Evolutionary conservation across 345 rosid genomes (phyloP).

Genomic region (Moricandia arvensis): DNA sequence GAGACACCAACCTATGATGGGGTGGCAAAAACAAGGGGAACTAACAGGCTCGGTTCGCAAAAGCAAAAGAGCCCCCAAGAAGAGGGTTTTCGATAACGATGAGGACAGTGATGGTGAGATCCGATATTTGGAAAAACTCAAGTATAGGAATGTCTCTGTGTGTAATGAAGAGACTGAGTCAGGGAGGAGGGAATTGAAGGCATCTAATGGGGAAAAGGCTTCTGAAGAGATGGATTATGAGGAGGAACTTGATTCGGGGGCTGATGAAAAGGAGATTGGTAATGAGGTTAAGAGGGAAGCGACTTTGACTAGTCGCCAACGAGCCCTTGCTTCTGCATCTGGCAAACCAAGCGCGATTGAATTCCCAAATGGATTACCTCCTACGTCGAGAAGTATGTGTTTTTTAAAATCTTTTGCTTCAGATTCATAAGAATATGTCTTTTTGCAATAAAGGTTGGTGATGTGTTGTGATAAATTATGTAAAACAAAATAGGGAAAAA

Average conservation of each 20-base stretch:
- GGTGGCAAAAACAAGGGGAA: slow-evolving; percentile 61
- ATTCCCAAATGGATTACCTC: slow-evolving; percentile 92
- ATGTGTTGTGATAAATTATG: slow-evolving; percentile 1
- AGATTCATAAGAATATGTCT: not conserved
- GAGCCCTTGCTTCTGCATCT: slow-evolving; percentile 80
- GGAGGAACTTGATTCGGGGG: slow-evolving; percentile 53
- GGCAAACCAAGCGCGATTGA: slow-evolving; percentile 57
- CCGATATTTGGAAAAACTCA: slow-evolving; percentile 78
- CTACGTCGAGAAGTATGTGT: slow-evolving; percentile 73
- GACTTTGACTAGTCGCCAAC: slow-evolving; percentile 80
- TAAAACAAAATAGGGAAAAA: slow-evolving; percentile 56
- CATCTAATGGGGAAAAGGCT: slow-evolving; percentile 52
- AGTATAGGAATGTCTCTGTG: slow-evolving; percentile 45
- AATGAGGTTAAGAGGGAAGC: slow-evolving; percentile 63
- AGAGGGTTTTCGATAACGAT: slow-evolving; percentile 56
- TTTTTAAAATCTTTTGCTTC: not conserved
- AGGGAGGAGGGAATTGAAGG: slow-evolving; percentile 55
- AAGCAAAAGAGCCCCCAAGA: slow-evolving; percentile 79
- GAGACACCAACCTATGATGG: slow-evolving; percentile 54
- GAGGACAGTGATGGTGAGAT: slow-evolving; percentile 83
- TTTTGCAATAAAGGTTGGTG: not conserved
- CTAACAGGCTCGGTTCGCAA: slow-evolving; percentile 59
- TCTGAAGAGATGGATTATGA: slow-evolving; percentile 55
- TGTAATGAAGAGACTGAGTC: slow-evolving; percentile 58
- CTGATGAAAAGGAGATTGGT: slow-evolving; percentile 56